Conservation (phyloP, 1,284 basidiomycete genomes). For the Grifola frondosa region DNA sequence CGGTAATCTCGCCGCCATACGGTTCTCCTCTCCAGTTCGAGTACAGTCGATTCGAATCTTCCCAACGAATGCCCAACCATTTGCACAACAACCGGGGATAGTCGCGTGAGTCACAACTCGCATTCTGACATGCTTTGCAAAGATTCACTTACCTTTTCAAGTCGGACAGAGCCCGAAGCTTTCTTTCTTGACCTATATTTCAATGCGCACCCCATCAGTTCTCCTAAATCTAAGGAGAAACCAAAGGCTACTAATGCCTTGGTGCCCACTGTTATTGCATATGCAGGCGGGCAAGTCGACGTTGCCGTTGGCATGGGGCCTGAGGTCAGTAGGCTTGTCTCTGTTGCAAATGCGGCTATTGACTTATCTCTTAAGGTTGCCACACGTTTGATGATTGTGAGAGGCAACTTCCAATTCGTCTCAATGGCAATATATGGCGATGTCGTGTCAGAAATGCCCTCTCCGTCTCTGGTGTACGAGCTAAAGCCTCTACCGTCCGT, state of each 20-base stretch:
- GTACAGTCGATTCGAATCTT: slow-evolving; percentile 65
- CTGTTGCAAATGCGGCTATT: slow-evolving; percentile 1
- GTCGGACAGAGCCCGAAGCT: slow-evolving; percentile 66
- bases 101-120: slow-evolving; percentile 52
- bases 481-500: slow-evolving; percentile 39
- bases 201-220: slow-evolving; percentile 54
- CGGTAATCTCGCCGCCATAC: slow-evolving; percentile 60
- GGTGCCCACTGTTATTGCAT: slow-evolving; percentile 69
- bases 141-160: slow-evolving; percentile 27
- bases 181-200: slow-evolving; percentile 75
- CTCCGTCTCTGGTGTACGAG: slow-evolving; percentile 29
- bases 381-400: slow-evolving; percentile 76
- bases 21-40: slow-evolving; percentile 61
- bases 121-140: neutral
- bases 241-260: slow-evolving; percentile 65
- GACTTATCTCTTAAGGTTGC: slow-evolving; percentile 48
- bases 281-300: slow-evolving; percentile 65
- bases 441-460: slow-evolving; percentile 37
- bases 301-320: slow-evolving; percentile 68
- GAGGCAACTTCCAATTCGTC: slow-evolving; percentile 63
- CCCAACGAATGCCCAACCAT: slow-evolving; percentile 59
- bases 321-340: slow-evolving; percentile 34
- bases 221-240: slow-evolving; percentile 52
- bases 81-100: slow-evolving; percentile 54
- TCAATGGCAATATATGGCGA: slow-evolving; percentile 73